Evolutionary conservation across 2,329 filamentous ascomycete species (phyloP).

Genomic region (Blumeria hordei): DNA sequence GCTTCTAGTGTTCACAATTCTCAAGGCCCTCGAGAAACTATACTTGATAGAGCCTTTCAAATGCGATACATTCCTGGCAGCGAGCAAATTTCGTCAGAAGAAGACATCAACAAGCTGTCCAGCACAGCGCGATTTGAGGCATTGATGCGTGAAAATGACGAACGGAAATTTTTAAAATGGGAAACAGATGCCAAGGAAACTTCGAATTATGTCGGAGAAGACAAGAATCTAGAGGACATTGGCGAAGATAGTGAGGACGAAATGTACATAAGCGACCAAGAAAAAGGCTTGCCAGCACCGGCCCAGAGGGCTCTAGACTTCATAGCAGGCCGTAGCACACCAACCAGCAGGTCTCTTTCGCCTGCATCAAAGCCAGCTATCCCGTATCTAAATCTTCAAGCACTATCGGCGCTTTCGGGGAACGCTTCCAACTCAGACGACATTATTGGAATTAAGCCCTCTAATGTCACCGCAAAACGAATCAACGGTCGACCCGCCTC

Average conservation of each 20-base stretch:
- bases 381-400: constrained; percentile 12
- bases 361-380: constrained; percentile 8
- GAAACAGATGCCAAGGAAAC: background rate
- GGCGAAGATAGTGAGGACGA: constrained; percentile 16
- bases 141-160: constrained; percentile 36
- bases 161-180: constrained; percentile 16
- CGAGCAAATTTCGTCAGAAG: constrained; percentile 21
- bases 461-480: constrained; percentile 8
- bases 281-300: constrained; percentile 12
- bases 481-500: constrained; percentile 10
- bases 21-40: constrained; percentile 34
- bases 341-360: constrained; percentile 7
- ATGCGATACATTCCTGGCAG: constrained; percentile 37
- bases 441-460: constrained; percentile 8
- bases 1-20: constrained; percentile 13
- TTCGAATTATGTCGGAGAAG: constrained; percentile 1
- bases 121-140: constrained; percentile 42
- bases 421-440: background rate
- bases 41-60: constrained; percentile 42
- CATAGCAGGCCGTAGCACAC: constrained; percentile 12
- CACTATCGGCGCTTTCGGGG: constrained; percentile 12
- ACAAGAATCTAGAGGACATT: constrained; percentile 13
- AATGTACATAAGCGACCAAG: constrained; percentile 12
- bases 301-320: constrained; percentile 15
- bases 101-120: constrained; percentile 35